Evolutionary conservation across 805 yeast species (phyloP).

Genomic region (Lipomyces chichibuensis): DNA sequence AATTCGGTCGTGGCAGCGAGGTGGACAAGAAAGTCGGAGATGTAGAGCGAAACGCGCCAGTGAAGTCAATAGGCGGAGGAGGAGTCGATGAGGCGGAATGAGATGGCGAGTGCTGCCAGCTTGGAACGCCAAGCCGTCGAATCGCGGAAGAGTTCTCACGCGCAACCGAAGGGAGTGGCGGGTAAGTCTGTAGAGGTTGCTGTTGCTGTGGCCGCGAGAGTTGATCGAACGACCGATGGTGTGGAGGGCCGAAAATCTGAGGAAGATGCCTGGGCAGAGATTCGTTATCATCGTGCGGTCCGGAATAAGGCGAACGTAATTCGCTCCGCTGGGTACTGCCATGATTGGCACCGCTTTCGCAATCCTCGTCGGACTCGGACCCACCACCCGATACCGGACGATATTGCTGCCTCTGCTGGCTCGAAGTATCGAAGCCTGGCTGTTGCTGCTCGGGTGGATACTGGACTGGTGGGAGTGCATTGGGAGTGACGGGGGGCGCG

Average conservation of each 20-base stretch:
- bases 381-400: neutral
- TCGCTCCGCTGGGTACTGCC: neutral
- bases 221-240: neutral
- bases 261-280: neutral
- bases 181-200: constrained; percentile 2
- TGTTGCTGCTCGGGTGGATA: constrained; percentile 8
- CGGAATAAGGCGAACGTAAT: neutral
- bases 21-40: constrained; percentile 19
- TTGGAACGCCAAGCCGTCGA: constrained; percentile 10
- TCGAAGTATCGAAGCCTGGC: neutral
- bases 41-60: constrained; percentile 44
- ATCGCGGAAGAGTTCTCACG: neutral
- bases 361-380: constrained; percentile 21
- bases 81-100: constrained; percentile 7
- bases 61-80: constrained; percentile 45
- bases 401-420: neutral
- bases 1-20: neutral
- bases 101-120: constrained; percentile 6
- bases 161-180: constrained; percentile 9
- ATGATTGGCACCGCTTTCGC: neutral
- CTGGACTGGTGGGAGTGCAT: constrained; percentile 25
- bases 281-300: neutral
- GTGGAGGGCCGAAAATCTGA: neutral
- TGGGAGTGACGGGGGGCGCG: constrained; percentile 35
- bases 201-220: constrained; percentile 16